Base-by-base conservation (phyloP, 169 alveolate genomes). In the Plasmodium vinckei region DNA sequence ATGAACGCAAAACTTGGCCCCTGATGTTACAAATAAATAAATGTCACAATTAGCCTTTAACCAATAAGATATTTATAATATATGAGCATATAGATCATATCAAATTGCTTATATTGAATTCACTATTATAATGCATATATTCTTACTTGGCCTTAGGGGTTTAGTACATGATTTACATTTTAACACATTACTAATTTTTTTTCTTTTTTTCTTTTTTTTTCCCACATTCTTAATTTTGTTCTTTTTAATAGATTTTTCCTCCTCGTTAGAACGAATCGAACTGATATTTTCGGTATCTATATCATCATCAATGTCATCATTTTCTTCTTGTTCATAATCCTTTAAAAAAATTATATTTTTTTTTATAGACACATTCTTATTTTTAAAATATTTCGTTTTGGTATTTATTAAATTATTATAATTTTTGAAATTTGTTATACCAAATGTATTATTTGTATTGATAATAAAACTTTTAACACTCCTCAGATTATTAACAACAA, bases 121-220 rank as follows among this genome's bases (percentile, higher is more conserved):
- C 42, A 33, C 7, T 33, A 33, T 4, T 33, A 33, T 33, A 33
- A 54, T 63, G 54, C 57, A 9, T 63, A 47, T 63, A 25, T 44
- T 46, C 56, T 69, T 77, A 77, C 88, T 77, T 21, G 88, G 88
- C 51, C 63, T 77, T 63, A 77, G 57, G 46, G 27, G 47, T 59
- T 77, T 77, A 19, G 63, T 77, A 57, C 88, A 77, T 21, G 69
- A 63, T 77, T 54, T 77, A 77, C 88, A 77, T 21, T 77, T 77
- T 7, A 56, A 39, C 51, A 10, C 72, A 49, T 49, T 64, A 53
- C 25, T 19, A 44, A n/a, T 10, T 49, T 77, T 77, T 64, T 64
- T 77, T 33, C 53, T 63, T 54, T 68, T 77, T 33, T 64, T 77
- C 33, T 68, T 77, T 77, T 23, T 53, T 56, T 63, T 64, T 9